Conservation (phyloP, 2,329 filamentous ascomycete genomes). For the Sclerotinia glacialis region DNA sequence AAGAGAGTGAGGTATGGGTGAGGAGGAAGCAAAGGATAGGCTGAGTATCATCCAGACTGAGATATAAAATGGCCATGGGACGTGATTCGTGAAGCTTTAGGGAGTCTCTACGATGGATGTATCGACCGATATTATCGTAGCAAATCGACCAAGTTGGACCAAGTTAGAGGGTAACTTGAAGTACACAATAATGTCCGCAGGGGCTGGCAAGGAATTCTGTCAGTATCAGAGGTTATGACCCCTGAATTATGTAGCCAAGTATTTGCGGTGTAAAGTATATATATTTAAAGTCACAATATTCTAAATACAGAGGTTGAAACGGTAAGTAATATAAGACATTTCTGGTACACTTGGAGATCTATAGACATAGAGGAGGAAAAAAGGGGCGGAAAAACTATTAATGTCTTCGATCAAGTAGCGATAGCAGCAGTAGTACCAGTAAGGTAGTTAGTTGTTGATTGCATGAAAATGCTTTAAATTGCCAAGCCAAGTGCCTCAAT, state of each 20-base stretch:
- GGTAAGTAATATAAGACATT: no score
- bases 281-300: background rate
- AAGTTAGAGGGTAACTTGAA: background rate
- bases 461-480: no score
- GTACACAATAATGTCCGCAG: background rate
- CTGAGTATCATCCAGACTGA: slow-evolving; percentile 24
- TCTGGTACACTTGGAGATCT: background rate
- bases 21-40: slow-evolving; percentile 31
- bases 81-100: background rate
- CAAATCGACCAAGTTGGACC: background rate
- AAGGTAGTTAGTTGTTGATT: no score
- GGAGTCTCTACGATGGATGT: background rate
- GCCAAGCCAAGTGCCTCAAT: no score
- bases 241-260: no score
- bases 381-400: background rate
- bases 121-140: background rate
- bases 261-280: no score
- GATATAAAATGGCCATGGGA: background rate
- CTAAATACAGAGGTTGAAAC: no score
- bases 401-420: background rate
- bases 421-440: no score
- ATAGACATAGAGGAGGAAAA: background rate
- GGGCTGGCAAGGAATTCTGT: no score
- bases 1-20: slow-evolving; percentile 29
- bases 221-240: no score